phyloP scores from a whole-genome alignment of 192 early-diverging fungal species.

The Haplosporangium gracile region DNA sequence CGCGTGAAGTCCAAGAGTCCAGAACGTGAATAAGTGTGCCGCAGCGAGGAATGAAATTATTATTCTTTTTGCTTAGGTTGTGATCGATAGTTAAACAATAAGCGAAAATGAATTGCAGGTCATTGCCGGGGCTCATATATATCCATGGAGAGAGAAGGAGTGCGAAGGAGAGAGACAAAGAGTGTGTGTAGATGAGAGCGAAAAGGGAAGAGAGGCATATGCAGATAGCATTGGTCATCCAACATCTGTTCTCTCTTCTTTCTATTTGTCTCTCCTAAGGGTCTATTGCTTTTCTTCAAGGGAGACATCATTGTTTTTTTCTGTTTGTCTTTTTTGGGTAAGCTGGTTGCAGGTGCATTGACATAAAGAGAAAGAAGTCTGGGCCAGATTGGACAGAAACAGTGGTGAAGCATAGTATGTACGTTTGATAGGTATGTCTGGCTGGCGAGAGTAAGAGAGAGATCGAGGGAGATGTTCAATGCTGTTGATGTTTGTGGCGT shows the following conservation, averaged over 20 bases:
- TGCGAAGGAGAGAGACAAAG: not conserved
- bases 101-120: not conserved
- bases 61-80: not conserved
- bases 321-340: not conserved
- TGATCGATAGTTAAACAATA: not conserved
- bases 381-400: not conserved
- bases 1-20: not conserved
- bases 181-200: not conserved
- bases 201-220: not conserved
- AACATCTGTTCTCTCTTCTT: not conserved
- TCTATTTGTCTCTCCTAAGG: not conserved
- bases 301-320: not conserved
- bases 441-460: not conserved
- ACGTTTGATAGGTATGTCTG: not conserved
- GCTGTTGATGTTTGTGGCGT: not conserved
- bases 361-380: not conserved
- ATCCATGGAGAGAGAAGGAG: no score
- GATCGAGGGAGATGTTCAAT: not conserved
- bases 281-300: not conserved
- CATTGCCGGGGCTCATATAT: no score
- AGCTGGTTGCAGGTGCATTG: not conserved
- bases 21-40: not conserved
- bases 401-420: not conserved
- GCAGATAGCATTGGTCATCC: not conserved
- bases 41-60: not conserved